phyloP scores from a whole-genome alignment of 1,139 yeast species.

The Hyphopichia khmerensis region DNA sequence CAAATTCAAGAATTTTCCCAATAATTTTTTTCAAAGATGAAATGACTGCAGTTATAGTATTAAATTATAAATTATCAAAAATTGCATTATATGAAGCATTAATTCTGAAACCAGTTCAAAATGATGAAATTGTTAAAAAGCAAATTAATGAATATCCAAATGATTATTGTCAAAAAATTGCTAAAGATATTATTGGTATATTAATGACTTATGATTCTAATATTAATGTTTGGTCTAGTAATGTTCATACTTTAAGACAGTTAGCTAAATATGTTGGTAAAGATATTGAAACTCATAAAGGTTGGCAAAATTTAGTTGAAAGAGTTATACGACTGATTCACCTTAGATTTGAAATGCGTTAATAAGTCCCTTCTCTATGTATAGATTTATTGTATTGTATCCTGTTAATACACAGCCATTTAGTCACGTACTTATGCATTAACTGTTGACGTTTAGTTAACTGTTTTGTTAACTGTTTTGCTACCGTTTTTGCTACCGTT shows the following conservation, averaged over 20 bases:
- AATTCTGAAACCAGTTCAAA: slow-evolving; percentile 17
- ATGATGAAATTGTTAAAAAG: slow-evolving; percentile 15
- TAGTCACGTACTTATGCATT: no score
- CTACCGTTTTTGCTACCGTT: no score
- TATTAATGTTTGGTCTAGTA: slow-evolving; percentile 34
- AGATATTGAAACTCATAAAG: slow-evolving; percentile 25
- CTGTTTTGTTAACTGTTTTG: no score
- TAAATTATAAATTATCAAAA: slow-evolving; percentile 32
- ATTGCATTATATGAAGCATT: slow-evolving; percentile 32
- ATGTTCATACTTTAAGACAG: slow-evolving; percentile 31
- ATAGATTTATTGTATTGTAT: no score
- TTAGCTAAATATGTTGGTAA: slow-evolving; percentile 29
- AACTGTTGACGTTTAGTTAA: no score
- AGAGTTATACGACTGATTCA: slow-evolving; percentile 26
- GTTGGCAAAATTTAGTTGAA: slow-evolving; percentile 25
- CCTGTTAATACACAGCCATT: no score
- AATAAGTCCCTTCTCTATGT: no score
- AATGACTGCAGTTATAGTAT: slow-evolving; percentile 29
- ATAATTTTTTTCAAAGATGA: slow-evolving; percentile 36
- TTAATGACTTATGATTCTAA: slow-evolving; percentile 36
- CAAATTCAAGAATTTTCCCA: slow-evolving; percentile 24
- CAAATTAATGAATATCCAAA: slow-evolving; percentile 23
- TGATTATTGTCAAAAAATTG: slow-evolving; percentile 25
- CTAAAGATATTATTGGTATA: slow-evolving; percentile 41
- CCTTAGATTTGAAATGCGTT: slow-evolving; percentile 14